phyloP scores from a whole-genome alignment of 2,329 filamentous ascomycete genomes.

The Alternaria alternata region DNA sequence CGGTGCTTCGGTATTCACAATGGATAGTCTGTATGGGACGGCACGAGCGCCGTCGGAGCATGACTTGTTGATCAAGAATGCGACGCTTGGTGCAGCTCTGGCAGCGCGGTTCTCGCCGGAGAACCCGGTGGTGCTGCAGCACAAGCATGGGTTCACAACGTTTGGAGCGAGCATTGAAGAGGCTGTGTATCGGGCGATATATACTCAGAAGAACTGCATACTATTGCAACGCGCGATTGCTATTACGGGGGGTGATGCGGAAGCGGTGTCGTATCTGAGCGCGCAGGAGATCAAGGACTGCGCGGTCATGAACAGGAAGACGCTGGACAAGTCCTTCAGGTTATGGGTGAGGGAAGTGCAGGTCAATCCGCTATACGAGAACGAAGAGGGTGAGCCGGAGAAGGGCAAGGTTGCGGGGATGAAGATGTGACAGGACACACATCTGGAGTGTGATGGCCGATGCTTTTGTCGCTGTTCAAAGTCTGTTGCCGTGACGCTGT shows the following conservation, averaged over 20 bases:
- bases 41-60: conserved; percentile 11
- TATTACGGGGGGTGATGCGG: conserved; percentile 39
- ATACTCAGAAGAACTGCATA: conserved; percentile 47
- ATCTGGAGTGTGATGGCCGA: background rate
- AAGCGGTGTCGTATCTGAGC: conserved; percentile 40
- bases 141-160: conserved; percentile 56
- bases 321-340: conserved; percentile 50
- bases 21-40: conserved; percentile 34
- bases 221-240: conserved; percentile 45
- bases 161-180: conserved; percentile 50
- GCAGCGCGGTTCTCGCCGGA: conserved; percentile 25
- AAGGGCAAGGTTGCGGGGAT: conserved; percentile 34
- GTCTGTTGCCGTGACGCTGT: background rate
- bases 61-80: conserved; percentile 41
- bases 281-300: conserved; percentile 50
- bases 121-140: conserved; percentile 48
- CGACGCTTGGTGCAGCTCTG: conserved; percentile 31
- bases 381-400: conserved; percentile 43
- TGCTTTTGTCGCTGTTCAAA: rapidly evolving
- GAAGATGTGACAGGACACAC: conserved; percentile 16
- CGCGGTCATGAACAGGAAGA: conserved; percentile 43
- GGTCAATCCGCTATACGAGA: conserved; percentile 46
- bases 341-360: conserved; percentile 54
- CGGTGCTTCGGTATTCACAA: conserved; percentile 23
- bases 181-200: conserved; percentile 54